Evolutionary conservation across 768 basidiomycete species (phyloP).

Genomic region (Imleria badia): DNA sequence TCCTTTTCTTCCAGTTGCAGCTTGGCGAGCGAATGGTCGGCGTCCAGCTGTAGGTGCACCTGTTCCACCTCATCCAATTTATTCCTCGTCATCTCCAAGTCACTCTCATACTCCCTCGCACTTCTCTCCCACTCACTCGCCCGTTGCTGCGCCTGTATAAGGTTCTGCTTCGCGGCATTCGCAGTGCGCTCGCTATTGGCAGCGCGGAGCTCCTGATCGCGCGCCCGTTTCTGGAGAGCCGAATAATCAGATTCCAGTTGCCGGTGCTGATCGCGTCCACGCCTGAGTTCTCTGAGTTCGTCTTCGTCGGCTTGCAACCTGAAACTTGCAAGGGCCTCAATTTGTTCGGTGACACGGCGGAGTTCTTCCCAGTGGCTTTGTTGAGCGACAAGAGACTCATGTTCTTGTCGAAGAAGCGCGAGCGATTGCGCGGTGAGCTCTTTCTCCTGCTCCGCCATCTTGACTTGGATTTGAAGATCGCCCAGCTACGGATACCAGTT

Average conservation of each 20-base stretch:
- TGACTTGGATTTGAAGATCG: slow-evolving; percentile 56
- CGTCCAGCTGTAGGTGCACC: slow-evolving; percentile 61
- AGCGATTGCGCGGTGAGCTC: slow-evolving; percentile 54
- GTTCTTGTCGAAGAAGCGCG: slow-evolving; percentile 53
- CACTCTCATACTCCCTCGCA: slow-evolving; percentile 65
- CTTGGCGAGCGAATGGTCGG: slow-evolving; percentile 65
- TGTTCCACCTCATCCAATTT: slow-evolving; percentile 70
- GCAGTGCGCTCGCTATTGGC: slow-evolving; percentile 61
- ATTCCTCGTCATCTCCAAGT: slow-evolving; percentile 58
- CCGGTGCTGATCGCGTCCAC: slow-evolving; percentile 56
- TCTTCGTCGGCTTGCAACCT: slow-evolving; percentile 66
- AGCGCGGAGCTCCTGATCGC: slow-evolving; percentile 66
- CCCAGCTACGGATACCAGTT: slow-evolving; percentile 46
- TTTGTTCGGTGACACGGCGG: slow-evolving; percentile 66
- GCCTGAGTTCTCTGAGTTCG: slow-evolving; percentile 70
- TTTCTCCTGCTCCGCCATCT: slow-evolving; percentile 60
- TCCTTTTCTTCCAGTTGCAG: slow-evolving; percentile 77
- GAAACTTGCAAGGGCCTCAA: slow-evolving; percentile 61
- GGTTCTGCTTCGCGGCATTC: slow-evolving; percentile 55
- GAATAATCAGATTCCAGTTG: slow-evolving; percentile 66
- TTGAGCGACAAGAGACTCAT: slow-evolving; percentile 58
- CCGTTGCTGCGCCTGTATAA: slow-evolving; percentile 74
- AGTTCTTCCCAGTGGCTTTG: slow-evolving; percentile 81
- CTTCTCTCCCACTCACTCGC: slow-evolving; percentile 81
- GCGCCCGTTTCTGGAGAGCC: slow-evolving; percentile 67